Evolutionary conservation across 495 filamentous ascomycete genomes (phyloP), one percentile per base, ranked within the genome.

Genomic region (Trichocladium antarcticum): DNA sequence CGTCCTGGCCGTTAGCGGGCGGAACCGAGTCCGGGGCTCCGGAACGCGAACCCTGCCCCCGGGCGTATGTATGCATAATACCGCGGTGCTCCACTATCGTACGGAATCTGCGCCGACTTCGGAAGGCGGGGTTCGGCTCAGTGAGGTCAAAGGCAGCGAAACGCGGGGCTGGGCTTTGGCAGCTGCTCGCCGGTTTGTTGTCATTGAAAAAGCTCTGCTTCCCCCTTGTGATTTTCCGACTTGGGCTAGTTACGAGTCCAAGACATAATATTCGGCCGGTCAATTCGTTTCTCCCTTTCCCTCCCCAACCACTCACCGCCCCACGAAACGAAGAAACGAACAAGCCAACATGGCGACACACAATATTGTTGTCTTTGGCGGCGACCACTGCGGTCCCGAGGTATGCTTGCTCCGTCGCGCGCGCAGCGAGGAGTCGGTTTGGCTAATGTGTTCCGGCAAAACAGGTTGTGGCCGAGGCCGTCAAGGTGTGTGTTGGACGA

Each of bases 331-430:
- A 8, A 27, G 24, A 27, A 27, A 3, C 24, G 24, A 27, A 27
- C 24, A 8, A 27, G 24, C 42, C 35, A 15, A 20, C 21, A 78
- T 78, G 75, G 56, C 73, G 43, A 67, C 65, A 42, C 68, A 76
- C 51, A 77, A 77, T 42, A 78, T 78, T 57, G 75, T 78, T 20
- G 84, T 88, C 38, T 87, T 89, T 62, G 81, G 69, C 58, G 92
- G 92, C 62, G 92, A 98, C 68, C 87, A 95, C 68, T 88, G 85
- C 59, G 92, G 92, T 64, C 92, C 92, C 11, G 92, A 98, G 81
- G 92, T 92, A 64, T 52, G 75, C 58, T 45, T 14, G 9, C 11
- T 11, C 31, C 7, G 37, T 3, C 37, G 7, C 24, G 14, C 8
- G 19, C 10, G 34, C 34, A 43, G 37, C 17, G 17, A 34, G 16